phyloP scores from a whole-genome alignment of 345 rosid genomes.

The Ceriops decandra region DNA sequence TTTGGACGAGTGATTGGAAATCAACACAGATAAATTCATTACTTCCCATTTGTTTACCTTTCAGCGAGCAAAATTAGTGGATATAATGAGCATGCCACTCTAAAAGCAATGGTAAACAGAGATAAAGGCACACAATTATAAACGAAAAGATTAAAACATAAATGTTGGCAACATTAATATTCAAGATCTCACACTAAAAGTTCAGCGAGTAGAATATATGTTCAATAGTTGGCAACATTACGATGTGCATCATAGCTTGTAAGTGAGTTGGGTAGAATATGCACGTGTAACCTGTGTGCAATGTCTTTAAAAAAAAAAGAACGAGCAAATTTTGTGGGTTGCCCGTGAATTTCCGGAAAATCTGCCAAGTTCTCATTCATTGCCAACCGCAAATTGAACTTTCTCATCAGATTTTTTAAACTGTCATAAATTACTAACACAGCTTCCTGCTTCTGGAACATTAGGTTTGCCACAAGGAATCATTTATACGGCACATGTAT shows the following conservation, averaged over 20 bases:
- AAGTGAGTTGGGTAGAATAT: not conserved
- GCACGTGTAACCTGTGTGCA: constrained; percentile 15
- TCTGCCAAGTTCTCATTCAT: constrained; percentile 16
- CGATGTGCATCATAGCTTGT: not conserved
- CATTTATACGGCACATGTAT: not conserved
- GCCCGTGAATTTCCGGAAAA: constrained; percentile 11
- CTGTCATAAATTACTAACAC: not conserved
- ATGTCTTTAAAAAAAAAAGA: not conserved
- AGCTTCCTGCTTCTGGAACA: not conserved
- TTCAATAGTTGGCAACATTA: constrained; percentile 25
- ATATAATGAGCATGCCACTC: constrained; percentile 3
- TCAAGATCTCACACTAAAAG: not conserved
- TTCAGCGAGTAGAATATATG: not conserved
- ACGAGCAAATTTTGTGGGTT: constrained; percentile 19
- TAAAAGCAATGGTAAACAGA: not conserved
- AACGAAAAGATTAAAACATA: constrained; percentile 12
- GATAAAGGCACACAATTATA: not conserved
- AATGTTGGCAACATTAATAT: not conserved
- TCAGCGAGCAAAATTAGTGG: constrained; percentile 23
- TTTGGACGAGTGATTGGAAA: constrained; percentile 1
- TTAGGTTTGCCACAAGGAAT: not conserved
- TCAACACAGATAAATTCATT: not conserved
- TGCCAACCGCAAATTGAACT: too few relatives aligned
- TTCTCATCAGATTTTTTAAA: not conserved
- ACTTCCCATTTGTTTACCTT: constrained; percentile 22